Evolutionary conservation across 352 stramenopile species (phyloP).

Genomic region (Globisporangium cylindrosporum): DNA sequence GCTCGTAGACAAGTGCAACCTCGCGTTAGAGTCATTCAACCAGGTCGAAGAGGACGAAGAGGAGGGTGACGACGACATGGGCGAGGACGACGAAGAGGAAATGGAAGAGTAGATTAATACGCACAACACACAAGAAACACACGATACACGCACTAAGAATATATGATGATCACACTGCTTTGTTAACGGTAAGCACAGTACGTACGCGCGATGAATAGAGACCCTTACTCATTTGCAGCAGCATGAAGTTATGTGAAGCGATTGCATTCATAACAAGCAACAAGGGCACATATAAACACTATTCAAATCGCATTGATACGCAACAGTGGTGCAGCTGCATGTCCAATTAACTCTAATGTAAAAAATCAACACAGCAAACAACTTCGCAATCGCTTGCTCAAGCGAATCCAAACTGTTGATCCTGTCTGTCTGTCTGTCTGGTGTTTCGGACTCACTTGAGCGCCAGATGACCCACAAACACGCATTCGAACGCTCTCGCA

Average conservation of each 20-base stretch:
- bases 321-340: background rate
- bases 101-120: conserved; percentile 23
- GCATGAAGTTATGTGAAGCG: too few species aligned
- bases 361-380: background rate
- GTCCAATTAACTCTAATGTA: background rate
- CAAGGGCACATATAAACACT: background rate
- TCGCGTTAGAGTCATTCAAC: conserved; percentile 81
- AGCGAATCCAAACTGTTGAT: too few species aligned
- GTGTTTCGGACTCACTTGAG: too few species aligned
- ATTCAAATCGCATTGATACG: background rate
- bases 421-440: too few species aligned
- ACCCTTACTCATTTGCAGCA: too few species aligned
- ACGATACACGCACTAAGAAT: conserved; percentile 13
- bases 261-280: too few species aligned
- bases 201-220: background rate
- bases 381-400: too few species aligned
- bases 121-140: conserved; percentile 10
- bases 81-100: conserved; percentile 53
- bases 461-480: too few species aligned
- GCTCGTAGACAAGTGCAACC: conserved; percentile 79
- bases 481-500: too few species aligned
- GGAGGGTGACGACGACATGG: conserved; percentile 44
- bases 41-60: conserved; percentile 45
- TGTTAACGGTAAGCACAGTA: background rate
- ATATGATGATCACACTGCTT: conserved; percentile 6